phyloP scores from a whole-genome alignment of 2,329 filamentous ascomycete genomes.

The Colletotrichum chrysophilum region DNA sequence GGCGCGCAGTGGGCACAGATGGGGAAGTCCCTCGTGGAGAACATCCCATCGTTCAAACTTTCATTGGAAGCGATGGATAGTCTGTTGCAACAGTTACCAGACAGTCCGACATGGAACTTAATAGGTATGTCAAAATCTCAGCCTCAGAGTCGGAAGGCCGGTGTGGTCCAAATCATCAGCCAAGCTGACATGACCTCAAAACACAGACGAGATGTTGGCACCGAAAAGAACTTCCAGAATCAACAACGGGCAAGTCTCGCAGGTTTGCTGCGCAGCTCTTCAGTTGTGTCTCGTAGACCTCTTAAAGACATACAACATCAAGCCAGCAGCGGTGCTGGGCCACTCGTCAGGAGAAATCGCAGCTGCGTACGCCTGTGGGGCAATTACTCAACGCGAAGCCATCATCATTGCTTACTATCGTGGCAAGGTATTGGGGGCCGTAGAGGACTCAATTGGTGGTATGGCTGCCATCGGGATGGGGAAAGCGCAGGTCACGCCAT shows the following conservation, averaged over 20 bases:
- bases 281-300: conserved; percentile 47
- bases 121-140: conserved; percentile 17
- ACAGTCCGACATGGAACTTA: background rate
- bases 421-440: conserved; percentile 32
- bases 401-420: conserved; percentile 44
- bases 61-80: conserved; percentile 18
- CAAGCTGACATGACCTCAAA: conserved; percentile 20
- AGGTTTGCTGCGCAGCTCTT: conserved; percentile 34
- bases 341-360: conserved; percentile 51
- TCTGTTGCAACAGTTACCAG: background rate
- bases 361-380: conserved; percentile 46
- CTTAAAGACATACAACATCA: conserved; percentile 34
- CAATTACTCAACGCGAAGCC: conserved; percentile 37
- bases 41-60: background rate
- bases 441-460: conserved; percentile 27
- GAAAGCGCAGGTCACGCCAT: conserved; percentile 28
- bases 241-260: conserved; percentile 7
- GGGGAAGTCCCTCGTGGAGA: conserved; percentile 9
- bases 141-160: background rate
- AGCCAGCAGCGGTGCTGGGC: conserved; percentile 39
- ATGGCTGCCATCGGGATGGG: conserved; percentile 47
- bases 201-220: background rate
- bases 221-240: background rate
- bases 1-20: conserved; percentile 23
- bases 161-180: conserved; percentile 18